Conservation (phyloP, 257 asterid genomes). For the Agastache rugosa region DNA sequence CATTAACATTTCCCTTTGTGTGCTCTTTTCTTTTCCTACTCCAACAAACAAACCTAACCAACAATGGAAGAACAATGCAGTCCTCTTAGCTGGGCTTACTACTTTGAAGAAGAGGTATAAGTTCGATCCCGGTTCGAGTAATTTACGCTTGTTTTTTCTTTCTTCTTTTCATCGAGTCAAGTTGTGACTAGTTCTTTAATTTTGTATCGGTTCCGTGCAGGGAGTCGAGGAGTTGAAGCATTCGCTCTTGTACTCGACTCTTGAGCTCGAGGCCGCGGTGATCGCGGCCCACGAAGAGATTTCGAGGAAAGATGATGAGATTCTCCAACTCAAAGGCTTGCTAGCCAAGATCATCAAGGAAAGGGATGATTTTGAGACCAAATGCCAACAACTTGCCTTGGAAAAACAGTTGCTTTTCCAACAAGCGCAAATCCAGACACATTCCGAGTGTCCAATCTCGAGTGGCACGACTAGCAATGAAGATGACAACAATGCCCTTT, state of each 20-base stretch:
- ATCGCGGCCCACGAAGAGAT: constrained; percentile 74
- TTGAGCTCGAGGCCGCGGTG: constrained; percentile 80
- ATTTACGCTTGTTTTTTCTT: background rate
- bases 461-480: constrained; percentile 62
- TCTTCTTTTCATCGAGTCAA: background rate
- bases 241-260: constrained; percentile 70
- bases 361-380: constrained; percentile 66
- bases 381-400: constrained; percentile 51
- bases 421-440: constrained; percentile 45
- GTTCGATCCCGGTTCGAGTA: background rate
- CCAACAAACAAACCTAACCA: constrained; percentile 25
- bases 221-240: constrained; percentile 83
- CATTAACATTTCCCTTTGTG: constrained; percentile 56
- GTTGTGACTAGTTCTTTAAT: background rate
- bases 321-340: constrained; percentile 66
- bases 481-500: constrained; percentile 51
- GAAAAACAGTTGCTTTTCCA: constrained; percentile 61
- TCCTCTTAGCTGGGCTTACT: constrained; percentile 76
- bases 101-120: constrained; percentile 75
- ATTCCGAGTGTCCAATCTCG: constrained; percentile 50
- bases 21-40: constrained; percentile 41
- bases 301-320: constrained; percentile 84
- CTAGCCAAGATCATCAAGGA: constrained; percentile 61
- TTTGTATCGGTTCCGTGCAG: constrained; percentile 41
- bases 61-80: constrained; percentile 88